phyloP scores from a whole-genome alignment of 345 rosid species.

The Geranium brycei region DNA sequence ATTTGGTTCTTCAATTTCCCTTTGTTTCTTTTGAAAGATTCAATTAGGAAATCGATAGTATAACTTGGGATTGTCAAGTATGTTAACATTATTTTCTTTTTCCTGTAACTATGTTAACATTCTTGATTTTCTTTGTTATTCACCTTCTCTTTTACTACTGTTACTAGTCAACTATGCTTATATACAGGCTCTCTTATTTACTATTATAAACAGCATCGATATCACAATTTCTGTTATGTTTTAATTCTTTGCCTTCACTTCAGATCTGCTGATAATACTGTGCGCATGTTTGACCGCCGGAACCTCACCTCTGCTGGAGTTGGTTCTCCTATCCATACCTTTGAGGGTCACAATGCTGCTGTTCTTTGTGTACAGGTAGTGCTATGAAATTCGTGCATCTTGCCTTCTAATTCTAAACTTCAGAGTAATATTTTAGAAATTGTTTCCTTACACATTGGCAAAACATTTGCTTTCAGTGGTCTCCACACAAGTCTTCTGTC shows the following conservation, averaged over 20 bases:
- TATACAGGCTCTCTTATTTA: background rate
- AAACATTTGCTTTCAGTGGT: slow-evolving; percentile 49
- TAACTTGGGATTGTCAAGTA: too few relatives aligned
- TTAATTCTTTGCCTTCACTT: slow-evolving; percentile 1
- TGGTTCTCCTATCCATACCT: slow-evolving; percentile 56
- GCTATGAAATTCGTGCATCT: background rate
- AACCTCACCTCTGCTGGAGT: slow-evolving; percentile 43
- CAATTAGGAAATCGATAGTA: too few relatives aligned
- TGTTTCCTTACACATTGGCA: background rate
- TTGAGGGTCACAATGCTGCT: slow-evolving; percentile 71
- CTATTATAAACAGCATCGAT: background rate
- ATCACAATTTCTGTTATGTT: background rate
- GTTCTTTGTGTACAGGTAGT: slow-evolving; percentile 83
- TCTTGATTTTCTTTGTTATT: too few relatives aligned
- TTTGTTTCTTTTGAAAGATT: background rate
- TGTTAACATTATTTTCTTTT: too few relatives aligned
- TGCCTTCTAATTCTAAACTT: background rate
- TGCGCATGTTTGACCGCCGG: slow-evolving; percentile 46
- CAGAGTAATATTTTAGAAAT: background rate
- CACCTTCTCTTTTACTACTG: background rate
- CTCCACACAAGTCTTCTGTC: slow-evolving; percentile 76
- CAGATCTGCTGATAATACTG: slow-evolving; percentile 38
- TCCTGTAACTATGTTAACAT: too few relatives aligned
- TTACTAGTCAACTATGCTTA: background rate
- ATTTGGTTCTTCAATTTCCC: background rate